Evolutionary conservation across 805 yeast genomes (phyloP).

Genomic region (Saccharomycopsis sp.): DNA sequence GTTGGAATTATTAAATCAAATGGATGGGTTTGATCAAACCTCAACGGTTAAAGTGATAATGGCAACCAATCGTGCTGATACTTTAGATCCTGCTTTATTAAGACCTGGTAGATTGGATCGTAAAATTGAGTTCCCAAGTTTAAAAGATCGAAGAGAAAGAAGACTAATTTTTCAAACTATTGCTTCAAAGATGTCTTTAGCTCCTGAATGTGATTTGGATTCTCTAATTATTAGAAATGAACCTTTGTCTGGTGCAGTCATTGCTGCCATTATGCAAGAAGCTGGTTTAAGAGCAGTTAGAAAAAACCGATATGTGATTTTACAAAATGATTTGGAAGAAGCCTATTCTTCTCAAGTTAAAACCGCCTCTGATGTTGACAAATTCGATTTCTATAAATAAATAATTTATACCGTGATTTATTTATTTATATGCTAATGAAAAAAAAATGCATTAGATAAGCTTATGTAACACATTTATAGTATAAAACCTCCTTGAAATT

Average conservation of each 20-base stretch:
- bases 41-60: conserved; percentile 94
- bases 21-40: conserved; percentile 98
- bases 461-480: no score
- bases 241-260: conserved; percentile 93
- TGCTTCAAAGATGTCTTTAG: conserved; percentile 94
- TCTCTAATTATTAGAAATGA: conserved; percentile 92
- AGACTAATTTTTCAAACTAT: conserved; percentile 92
- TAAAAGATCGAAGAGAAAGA: conserved; percentile 96
- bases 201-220: conserved; percentile 96
- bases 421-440: background rate
- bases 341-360: conserved; percentile 97
- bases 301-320: conserved; percentile 92
- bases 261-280: conserved; percentile 99
- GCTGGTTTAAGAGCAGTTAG: conserved; percentile 98
- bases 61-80: conserved; percentile 99
- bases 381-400: conserved; percentile 93
- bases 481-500: no score
- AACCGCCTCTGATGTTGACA: conserved; percentile 90
- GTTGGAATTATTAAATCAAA: conserved; percentile 91
- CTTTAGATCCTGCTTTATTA: conserved; percentile 94
- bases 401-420: background rate
- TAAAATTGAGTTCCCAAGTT: conserved; percentile 93
- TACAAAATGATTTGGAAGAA: conserved; percentile 95
- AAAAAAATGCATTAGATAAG: no score
- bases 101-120: conserved; percentile 98